Conservation (phyloP, 306 rosid genomes). For the Ochetophila trinervis region DNA sequence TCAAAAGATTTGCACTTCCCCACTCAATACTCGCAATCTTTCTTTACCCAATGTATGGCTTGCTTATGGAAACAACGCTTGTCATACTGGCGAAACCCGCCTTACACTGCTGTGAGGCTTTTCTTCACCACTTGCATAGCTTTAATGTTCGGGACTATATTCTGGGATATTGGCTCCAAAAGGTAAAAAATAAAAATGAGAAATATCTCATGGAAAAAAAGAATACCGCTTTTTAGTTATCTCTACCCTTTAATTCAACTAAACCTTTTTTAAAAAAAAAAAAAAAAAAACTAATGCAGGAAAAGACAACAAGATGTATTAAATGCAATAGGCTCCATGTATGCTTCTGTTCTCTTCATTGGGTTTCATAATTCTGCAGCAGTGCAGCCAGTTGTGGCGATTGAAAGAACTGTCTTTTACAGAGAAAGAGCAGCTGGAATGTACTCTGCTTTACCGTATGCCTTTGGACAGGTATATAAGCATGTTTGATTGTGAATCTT, state of each 20-base stretch:
- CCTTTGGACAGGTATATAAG: conserved; percentile 61
- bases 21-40: conserved; percentile 52
- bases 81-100: conserved; percentile 70
- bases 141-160: conserved; percentile 63
- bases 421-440: conserved; percentile 82
- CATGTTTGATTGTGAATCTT: too few relatives aligned
- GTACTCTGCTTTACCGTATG: conserved; percentile 79
- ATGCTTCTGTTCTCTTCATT: conserved; percentile 60
- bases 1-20: conserved; percentile 56
- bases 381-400: conserved; percentile 62
- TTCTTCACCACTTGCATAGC: conserved; percentile 58
- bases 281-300: conserved; percentile 53
- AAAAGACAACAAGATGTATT: conserved; percentile 50
- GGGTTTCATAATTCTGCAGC: conserved; percentile 56
- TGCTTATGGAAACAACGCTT: conserved; percentile 71
- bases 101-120: conserved; percentile 61
- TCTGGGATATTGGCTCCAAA: conserved; percentile 59
- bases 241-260: not conserved
- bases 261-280: conserved; percentile 7
- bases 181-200: conserved; percentile 33
- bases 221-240: not conserved
- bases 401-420: conserved; percentile 69
- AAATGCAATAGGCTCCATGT: conserved; percentile 71
- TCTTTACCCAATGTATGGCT: conserved; percentile 55
- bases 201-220: not conserved